phyloP scores from a whole-genome alignment of 768 basidiomycete genomes.

The Suillus bovinus region DNA sequence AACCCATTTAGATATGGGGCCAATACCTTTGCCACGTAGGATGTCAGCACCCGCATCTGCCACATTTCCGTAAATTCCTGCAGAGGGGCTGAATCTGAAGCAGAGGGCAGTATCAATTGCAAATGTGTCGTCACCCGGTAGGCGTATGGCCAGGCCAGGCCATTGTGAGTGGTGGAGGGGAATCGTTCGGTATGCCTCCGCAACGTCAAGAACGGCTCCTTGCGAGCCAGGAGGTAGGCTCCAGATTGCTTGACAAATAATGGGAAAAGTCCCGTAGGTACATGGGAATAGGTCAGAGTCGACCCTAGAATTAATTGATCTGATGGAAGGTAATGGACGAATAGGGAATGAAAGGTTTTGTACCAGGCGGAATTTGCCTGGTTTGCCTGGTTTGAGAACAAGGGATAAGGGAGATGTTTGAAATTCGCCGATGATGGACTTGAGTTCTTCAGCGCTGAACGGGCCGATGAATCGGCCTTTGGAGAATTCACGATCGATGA shows the following conservation, averaged over 20 bases:
- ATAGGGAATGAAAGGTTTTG: too few species aligned
- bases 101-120: constrained; percentile 26
- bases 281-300: constrained; percentile 27
- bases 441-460: too few species aligned
- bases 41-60: constrained; percentile 23
- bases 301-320: constrained; percentile 38
- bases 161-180: constrained; percentile 35
- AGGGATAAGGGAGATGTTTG: too few species aligned
- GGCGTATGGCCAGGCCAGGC: constrained; percentile 32
- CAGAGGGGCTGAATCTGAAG: constrained; percentile 25
- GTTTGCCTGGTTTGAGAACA: too few species aligned
- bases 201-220: constrained; percentile 32
- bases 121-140: constrained; percentile 18
- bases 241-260: constrained; percentile 17
- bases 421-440: too few species aligned
- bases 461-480: too few species aligned
- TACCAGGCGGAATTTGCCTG: too few species aligned
- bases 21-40: constrained; percentile 10
- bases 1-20: constrained; percentile 31
- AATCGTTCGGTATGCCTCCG: constrained; percentile 39
- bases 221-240: constrained; percentile 25
- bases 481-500: too few species aligned
- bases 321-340: too few species aligned
- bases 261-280: constrained; percentile 33
- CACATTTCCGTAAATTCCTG: constrained; percentile 27